A percentile compares a stretch with the other conserved stretches of the same genome.
phyloP scores from a whole-genome alignment of 108 stramenopile species.

The Aurantiochytrium sp. region DNA sequence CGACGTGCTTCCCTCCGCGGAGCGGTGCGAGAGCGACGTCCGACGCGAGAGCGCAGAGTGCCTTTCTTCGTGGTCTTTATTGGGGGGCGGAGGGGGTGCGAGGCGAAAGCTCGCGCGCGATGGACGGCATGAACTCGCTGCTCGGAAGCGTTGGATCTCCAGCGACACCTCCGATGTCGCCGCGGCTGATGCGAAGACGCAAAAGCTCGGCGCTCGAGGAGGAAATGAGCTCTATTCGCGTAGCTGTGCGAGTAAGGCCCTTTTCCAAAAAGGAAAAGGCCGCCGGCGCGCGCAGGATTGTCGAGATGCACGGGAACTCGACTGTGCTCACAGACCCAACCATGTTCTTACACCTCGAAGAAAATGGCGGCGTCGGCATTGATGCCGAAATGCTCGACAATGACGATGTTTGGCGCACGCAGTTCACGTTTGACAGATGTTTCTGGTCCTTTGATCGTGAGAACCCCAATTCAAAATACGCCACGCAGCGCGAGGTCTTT shows the following conservation, averaged over 20 bases:
- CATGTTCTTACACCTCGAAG: neutral
- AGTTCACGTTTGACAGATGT: neutral
- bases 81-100: too few relatives aligned
- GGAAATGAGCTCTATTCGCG: constrained; percentile 50
- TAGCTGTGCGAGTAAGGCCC: constrained; percentile 47
- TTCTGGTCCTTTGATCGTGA: neutral
- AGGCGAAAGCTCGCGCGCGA: neutral
- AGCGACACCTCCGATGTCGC: neutral
- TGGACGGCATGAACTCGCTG: neutral
- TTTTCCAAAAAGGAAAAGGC: constrained; percentile 18
- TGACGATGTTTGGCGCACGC: constrained; percentile 22
- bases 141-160: neutral
- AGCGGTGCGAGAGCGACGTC: too few relatives aligned
- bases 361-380: neutral
- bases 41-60: too few relatives aligned
- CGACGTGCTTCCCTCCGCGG: too few relatives aligned
- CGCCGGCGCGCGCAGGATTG: constrained; percentile 1
- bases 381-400: constrained; percentile 23
- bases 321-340: constrained; percentile 14
- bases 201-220: constrained; percentile 19
- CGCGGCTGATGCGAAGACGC: neutral
- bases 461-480: constrained; percentile 35
- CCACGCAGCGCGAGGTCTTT: constrained; percentile 87
- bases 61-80: too few relatives aligned
- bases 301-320: neutral